Conservation (phyloP, 2,329 filamentous ascomycete genomes). For the Xylariaceae sp. region DNA sequence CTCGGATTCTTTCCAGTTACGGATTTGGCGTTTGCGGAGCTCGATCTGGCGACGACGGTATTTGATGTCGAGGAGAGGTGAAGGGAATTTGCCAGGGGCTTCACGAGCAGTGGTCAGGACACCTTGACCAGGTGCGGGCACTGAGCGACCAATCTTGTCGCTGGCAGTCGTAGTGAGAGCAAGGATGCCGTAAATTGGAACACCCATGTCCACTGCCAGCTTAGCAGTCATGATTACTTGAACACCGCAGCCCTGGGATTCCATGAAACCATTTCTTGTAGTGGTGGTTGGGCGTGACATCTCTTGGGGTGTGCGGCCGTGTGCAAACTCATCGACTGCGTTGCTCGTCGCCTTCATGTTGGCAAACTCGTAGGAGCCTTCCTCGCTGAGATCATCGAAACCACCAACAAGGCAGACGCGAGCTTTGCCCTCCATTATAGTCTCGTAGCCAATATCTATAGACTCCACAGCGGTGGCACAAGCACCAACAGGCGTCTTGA, state of each 20-base stretch:
- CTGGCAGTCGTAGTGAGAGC: slow-evolving; percentile 93
- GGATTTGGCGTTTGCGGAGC: slow-evolving; percentile 88
- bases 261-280: slow-evolving; percentile 97
- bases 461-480: slow-evolving; percentile 98
- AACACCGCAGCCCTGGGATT: slow-evolving; percentile 96
- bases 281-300: slow-evolving; percentile 98
- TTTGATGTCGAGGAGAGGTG: slow-evolving; percentile 92
- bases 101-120: slow-evolving; percentile 94
- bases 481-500: slow-evolving; percentile 97
- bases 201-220: slow-evolving; percentile 95
- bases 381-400: slow-evolving; percentile 98
- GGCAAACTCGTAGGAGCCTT: slow-evolving; percentile 98
- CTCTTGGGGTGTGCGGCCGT: slow-evolving; percentile 90
- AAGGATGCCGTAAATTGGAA: slow-evolving; percentile 93
- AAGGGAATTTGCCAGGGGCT: slow-evolving; percentile 85
- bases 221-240: slow-evolving; percentile 98
- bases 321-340: slow-evolving; percentile 90
- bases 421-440: slow-evolving; percentile 96
- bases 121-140: slow-evolving; percentile 94
- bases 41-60: slow-evolving; percentile 95
- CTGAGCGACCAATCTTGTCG: slow-evolving; percentile 97
- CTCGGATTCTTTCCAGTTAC: slow-evolving; percentile 94
- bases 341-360: slow-evolving; percentile 99
- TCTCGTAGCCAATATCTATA: slow-evolving; percentile 95
- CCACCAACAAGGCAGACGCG: slow-evolving; percentile 96